Conservation (phyloP, 2,329 filamentous ascomycete species). For the Colletotrichum higginsianum region DNA sequence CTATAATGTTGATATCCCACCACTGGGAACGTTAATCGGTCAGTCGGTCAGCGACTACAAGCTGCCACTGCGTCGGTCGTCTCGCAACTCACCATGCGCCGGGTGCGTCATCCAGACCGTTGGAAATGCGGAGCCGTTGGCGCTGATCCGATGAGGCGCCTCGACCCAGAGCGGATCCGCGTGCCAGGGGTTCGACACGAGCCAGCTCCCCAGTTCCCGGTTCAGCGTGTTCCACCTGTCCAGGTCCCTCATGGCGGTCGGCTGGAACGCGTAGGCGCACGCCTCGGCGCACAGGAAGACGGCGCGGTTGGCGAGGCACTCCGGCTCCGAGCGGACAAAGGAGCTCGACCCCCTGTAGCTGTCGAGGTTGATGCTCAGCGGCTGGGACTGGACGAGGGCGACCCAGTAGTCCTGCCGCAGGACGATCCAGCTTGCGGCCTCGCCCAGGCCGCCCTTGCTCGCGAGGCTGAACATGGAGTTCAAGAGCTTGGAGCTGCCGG, state of each 20-base stretch:
- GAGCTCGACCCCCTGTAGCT: conserved; percentile 50
- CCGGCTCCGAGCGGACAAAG: conserved; percentile 46
- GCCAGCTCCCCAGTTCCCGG: conserved; percentile 46
- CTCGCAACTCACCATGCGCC: neutral
- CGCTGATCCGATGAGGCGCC: conserved; percentile 16
- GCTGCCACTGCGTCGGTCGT: too few species aligned
- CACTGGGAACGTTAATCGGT: conserved; percentile 41
- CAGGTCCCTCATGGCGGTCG: conserved; percentile 47
- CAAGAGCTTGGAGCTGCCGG: conserved; percentile 47
- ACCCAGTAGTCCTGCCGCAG: conserved; percentile 65
- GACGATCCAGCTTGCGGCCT: conserved; percentile 63
- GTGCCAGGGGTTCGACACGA: conserved; percentile 43
- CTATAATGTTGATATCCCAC: conserved; percentile 58
- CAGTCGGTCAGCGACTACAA: neutral
- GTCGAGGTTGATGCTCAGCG: conserved; percentile 53
- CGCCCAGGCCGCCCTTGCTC: conserved; percentile 54
- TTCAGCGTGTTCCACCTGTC: conserved; percentile 44
- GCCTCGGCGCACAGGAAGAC: conserved; percentile 49
- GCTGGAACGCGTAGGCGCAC: conserved; percentile 52
- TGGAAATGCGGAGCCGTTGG: conserved; percentile 34
- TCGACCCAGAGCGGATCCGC: conserved; percentile 33
- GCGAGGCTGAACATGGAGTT: conserved; percentile 48
- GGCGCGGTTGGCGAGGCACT: conserved; percentile 48
- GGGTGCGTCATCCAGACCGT: conserved; percentile 40
- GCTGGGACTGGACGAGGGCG: conserved; percentile 57